Percentiles rank a stretch among this genome's conserved stretches.
phyloP scores from a whole-genome alignment of 345 rosid species.

The Bruguiera gymnorhiza region DNA sequence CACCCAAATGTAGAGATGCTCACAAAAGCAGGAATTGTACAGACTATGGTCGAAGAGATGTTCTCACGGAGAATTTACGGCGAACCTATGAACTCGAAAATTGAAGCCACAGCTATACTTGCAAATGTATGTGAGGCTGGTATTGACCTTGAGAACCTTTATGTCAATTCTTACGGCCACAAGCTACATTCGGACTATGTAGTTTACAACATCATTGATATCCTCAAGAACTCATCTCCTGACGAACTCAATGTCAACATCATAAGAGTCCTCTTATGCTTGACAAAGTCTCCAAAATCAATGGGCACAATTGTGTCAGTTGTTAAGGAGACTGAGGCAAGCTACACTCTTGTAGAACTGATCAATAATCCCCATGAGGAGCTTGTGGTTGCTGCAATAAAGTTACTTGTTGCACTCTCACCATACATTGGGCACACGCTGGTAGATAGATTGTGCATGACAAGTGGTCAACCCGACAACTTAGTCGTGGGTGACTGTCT shows the following conservation, averaged over 20 bases:
- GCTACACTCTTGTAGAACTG: slow-evolving; percentile 62
- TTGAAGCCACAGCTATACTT: slow-evolving; percentile 68
- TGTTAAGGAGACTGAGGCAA: slow-evolving; percentile 65
- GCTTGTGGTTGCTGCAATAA: slow-evolving; percentile 60
- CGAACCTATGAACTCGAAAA: slow-evolving; percentile 59
- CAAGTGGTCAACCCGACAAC: slow-evolving; percentile 70
- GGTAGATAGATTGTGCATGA: slow-evolving; percentile 70
- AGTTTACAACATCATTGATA: slow-evolving; percentile 54
- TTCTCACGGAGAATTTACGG: slow-evolving; percentile 47
- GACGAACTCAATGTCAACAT: slow-evolving; percentile 65
- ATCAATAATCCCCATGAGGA: slow-evolving; percentile 72
- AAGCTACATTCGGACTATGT: slow-evolving; percentile 64
- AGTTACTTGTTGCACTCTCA: slow-evolving; percentile 58
- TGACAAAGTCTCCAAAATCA: slow-evolving; percentile 57
- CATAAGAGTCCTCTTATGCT: slow-evolving; percentile 62
- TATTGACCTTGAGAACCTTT: slow-evolving; percentile 48
- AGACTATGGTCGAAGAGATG: slow-evolving; percentile 69
- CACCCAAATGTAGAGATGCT: slow-evolving; percentile 60
- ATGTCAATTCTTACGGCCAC: slow-evolving; percentile 60
- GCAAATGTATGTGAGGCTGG: slow-evolving; percentile 77
- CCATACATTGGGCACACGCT: slow-evolving; percentile 65
- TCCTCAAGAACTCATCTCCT: slow-evolving; percentile 69
- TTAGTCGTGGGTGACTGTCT: slow-evolving; percentile 43
- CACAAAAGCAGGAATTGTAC: slow-evolving; percentile 53
- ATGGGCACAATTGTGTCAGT: slow-evolving; percentile 50